Evolutionary conservation across 2,329 filamentous ascomycete genomes (phyloP).

Genomic region (Ophiostoma quercus): DNA sequence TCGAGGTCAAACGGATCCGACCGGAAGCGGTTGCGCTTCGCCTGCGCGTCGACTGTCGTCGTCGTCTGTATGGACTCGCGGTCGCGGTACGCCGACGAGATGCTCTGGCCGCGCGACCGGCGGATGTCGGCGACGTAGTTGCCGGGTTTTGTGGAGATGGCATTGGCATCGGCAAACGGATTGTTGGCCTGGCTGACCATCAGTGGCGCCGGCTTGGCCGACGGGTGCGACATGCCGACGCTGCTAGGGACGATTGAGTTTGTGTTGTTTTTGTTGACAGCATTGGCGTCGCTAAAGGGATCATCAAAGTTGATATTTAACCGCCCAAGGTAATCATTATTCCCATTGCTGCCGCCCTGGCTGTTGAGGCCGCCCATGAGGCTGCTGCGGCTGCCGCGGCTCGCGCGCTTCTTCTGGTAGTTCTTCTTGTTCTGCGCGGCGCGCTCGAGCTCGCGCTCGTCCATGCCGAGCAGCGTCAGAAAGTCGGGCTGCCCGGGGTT

Average conservation of each 20-base stretch:
- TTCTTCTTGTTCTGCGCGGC: conserved; percentile 37
- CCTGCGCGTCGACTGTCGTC: conserved; percentile 37
- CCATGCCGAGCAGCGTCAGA: conserved; percentile 41
- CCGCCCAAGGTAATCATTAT: conserved; percentile 21
- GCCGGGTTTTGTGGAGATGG: conserved; percentile 31
- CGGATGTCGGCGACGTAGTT: conserved; percentile 46
- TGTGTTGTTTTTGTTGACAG: conserved; percentile 27
- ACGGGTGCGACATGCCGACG: not conserved
- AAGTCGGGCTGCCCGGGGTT: conserved; percentile 40
- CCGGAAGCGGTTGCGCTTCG: conserved; percentile 48
- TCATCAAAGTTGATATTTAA: conserved; percentile 33
- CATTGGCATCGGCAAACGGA: conserved; percentile 48
- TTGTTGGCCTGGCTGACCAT: conserved; percentile 35
- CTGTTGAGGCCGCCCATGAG: conserved; percentile 4
- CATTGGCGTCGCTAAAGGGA: conserved; percentile 48
- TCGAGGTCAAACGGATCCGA: conserved; percentile 64
- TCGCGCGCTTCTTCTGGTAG: conserved; percentile 26
- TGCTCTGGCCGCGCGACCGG: conserved; percentile 45
- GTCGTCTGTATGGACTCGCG: conserved; percentile 37
- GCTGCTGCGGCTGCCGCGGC: conserved; percentile 22
- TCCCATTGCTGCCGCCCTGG: conserved; percentile 14
- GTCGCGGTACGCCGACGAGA: conserved; percentile 40
- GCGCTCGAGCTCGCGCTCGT: conserved; percentile 39
- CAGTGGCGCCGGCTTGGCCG: not conserved
- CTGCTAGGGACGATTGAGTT: conserved; percentile 33